Conservation (phyloP, 768 basidiomycete genomes). For the Agrocybe pediades region DNA sequence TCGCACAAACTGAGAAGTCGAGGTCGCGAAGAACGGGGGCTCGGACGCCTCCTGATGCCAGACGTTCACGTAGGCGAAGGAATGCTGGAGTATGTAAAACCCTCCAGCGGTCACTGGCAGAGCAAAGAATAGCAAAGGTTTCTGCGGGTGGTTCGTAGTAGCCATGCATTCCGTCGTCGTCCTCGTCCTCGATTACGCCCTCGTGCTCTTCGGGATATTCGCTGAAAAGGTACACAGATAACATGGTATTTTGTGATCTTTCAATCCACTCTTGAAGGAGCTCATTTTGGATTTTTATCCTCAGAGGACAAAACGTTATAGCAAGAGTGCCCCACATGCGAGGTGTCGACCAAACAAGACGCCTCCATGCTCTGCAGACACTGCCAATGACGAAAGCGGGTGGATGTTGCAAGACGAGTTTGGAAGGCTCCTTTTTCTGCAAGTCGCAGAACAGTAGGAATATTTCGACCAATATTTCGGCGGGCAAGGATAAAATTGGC, state of each 20-base stretch:
- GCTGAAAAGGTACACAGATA: not conserved
- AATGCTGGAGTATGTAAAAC: not conserved
- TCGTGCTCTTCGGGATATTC: not conserved
- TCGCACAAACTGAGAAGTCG: not conserved
- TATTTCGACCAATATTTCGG: not conserved
- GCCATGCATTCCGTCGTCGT: not conserved
- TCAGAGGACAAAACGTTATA: not conserved
- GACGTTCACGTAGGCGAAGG: not conserved
- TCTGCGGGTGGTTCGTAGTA: not conserved
- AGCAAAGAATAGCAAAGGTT: not conserved
- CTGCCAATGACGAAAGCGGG: conserved; percentile 1
- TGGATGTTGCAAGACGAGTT: not conserved
- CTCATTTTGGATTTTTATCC: not conserved
- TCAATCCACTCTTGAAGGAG: conserved; percentile 8
- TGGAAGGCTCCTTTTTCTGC: not conserved
- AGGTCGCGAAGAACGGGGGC: not conserved
- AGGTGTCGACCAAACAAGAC: conserved; percentile 5
- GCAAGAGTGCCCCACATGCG: not conserved
- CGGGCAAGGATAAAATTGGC: too few species aligned
- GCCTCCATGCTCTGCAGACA: conserved; percentile 8
- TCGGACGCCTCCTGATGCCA: not conserved
- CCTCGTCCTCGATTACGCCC: not conserved
- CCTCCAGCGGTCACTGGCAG: not conserved
- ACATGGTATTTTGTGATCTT: not conserved
- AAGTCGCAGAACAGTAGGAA: not conserved